phyloP scores from a whole-genome alignment of 2,329 filamentous ascomycete species.

The Cercospora beticola region DNA sequence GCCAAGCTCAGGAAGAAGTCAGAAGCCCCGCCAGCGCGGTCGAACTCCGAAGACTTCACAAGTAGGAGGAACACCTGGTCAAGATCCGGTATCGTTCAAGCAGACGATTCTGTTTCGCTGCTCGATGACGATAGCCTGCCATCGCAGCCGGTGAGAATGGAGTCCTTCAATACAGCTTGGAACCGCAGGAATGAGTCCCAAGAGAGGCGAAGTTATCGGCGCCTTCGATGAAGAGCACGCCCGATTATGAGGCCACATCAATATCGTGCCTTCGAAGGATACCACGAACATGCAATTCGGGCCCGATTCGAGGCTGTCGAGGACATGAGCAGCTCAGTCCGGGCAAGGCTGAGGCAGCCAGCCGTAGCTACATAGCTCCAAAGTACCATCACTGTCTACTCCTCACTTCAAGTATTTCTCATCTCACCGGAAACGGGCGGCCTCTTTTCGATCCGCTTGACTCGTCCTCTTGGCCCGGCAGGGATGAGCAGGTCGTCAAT shows the following conservation, averaged over 20 bases:
- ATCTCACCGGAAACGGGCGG: slow-evolving; percentile 6
- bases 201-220: background rate
- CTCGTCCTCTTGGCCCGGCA: background rate
- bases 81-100: background rate
- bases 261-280: background rate
- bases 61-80: slow-evolving; percentile 1
- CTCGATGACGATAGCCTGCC: background rate
- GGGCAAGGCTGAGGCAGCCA: background rate
- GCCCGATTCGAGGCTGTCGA: background rate
- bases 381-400: background rate
- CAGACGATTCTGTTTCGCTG: background rate
- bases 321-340: background rate
- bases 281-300: background rate
- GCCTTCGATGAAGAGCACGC: background rate
- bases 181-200: background rate
- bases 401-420: background rate
- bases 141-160: background rate
- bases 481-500: slow-evolving; percentile 6
- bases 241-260: background rate
- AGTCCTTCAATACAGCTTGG: background rate
- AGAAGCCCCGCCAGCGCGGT: background rate
- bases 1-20: background rate
- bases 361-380: background rate
- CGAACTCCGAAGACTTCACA: background rate
- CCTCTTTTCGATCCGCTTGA: background rate